Evolutionary conservation across 2,329 filamentous ascomycete species (phyloP).

Genomic region (Capronia americana): DNA sequence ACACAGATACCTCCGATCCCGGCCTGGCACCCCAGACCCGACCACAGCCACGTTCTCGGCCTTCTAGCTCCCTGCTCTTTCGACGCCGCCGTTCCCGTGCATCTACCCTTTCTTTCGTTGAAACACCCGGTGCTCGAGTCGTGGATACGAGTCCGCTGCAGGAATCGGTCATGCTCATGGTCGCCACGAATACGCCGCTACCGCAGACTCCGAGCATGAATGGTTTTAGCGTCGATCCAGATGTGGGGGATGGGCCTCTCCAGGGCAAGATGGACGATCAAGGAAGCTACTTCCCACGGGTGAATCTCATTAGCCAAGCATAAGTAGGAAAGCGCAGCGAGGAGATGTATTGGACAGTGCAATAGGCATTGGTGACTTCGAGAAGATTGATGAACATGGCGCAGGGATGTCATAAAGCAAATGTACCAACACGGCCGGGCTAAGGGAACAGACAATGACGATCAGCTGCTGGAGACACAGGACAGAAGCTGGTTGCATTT

Average conservation of each 20-base stretch:
- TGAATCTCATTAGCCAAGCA: conserved; percentile 17
- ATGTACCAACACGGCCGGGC: background rate
- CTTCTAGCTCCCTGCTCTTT: conserved; percentile 27
- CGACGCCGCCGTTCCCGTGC: conserved; percentile 22
- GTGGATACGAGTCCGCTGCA: conserved; percentile 34
- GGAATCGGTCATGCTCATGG: conserved; percentile 35
- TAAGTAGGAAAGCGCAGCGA: background rate
- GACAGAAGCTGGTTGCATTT: conserved; percentile 4
- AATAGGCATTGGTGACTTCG: background rate
- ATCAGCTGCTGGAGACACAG: background rate
- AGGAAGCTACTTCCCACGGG: conserved; percentile 1
- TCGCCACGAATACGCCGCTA: conserved; percentile 35
- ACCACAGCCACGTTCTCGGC: background rate
- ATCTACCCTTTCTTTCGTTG: conserved; percentile 26
- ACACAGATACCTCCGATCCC: conserved; percentile 2
- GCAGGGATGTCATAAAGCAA: background rate
- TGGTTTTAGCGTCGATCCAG: background rate
- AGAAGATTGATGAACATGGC: background rate
- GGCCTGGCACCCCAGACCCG: background rate
- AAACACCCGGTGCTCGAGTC: conserved; percentile 29
- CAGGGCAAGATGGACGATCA: background rate
- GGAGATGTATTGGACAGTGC: background rate
- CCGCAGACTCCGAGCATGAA: conserved; percentile 26
- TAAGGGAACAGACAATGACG: background rate
- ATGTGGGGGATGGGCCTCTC: background rate